Base-by-base conservation (phyloP, 2,329 filamentous ascomycete genomes). In the Phoma sp. region DNA sequence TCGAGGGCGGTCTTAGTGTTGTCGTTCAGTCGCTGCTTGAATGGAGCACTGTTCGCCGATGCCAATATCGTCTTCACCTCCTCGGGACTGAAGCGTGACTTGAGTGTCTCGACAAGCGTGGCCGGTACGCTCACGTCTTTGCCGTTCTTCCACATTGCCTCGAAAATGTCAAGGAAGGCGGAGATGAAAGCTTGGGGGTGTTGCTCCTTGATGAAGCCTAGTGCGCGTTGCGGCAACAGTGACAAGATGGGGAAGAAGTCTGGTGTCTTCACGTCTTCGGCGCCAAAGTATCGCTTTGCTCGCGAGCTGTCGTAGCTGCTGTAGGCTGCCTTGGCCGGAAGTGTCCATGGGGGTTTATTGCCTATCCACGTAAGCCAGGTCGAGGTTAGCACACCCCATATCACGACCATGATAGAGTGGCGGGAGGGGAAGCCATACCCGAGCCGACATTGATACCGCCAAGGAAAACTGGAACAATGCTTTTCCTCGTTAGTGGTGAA, bases 301-400 rank as follows among this genome's bases (percentile, higher is more conserved):
- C 84, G 76, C 19, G 71, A 65, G 3, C 66, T 66, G 64, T 87
- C 84, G 54, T 77, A 82, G 24, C 64, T 64, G 43, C 82, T 78
- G 67, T 91, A 88, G 1, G 68, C 72, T 21, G 83, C 86, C 78
- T 93, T 93, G 38, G 85, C 86, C 2, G 86, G 84, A 27, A 90
- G 78, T 0, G 80, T 80, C 88, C 89, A 92, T 1, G 91, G 90
- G 0, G 90, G 90, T 61, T 85, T 85, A 73, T 95, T 94, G 44
- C 88, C 88, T 85, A 44, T 38, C 32, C 32, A 33, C n/a, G 32
- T 58, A 27, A 51, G 48, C 47, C 6, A 47, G 40, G 35, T 24
- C 12, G 15, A 19, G 10, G 22, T 24, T 36, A 17, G 43, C 29
- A 32, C n/a, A 36, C 15, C 27, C 41, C 17, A 19, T 17, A 19